A percentile compares a stretch with the other conserved stretches of the same genome.
These are phyloP conservation scores for Thelonectria rubi DNA, from an alignment of 2,329 filamentous ascomycete species.

Conservation along the genomic window DNA sequence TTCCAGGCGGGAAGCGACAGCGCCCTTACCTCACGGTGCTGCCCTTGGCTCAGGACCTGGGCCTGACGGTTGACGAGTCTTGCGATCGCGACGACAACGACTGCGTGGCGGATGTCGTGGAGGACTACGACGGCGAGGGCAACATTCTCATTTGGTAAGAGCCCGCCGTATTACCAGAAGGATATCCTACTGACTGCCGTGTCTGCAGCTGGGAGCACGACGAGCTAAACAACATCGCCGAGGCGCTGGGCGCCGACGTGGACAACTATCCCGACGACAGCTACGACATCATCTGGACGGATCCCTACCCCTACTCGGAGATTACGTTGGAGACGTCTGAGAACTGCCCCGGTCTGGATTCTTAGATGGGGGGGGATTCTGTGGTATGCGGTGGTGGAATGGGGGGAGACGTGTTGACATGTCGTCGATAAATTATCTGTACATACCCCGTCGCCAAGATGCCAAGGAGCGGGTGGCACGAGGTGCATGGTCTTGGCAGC, in stretches of 20 bases:
- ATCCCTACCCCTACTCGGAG: constrained; percentile 58
- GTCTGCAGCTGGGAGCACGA: constrained; percentile 66
- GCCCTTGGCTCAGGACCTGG: constrained; percentile 64
- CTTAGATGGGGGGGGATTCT: constrained; percentile 1
- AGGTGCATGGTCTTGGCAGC: background rate
- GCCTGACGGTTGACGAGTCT: constrained; percentile 62
- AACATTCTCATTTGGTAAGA: constrained; percentile 67
- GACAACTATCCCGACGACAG: constrained; percentile 59
- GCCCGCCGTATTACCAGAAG: background rate
- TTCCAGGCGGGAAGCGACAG: constrained; percentile 58
- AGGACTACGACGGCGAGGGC: constrained; percentile 56
- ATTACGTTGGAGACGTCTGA: constrained; percentile 59
- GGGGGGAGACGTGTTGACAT: background rate
- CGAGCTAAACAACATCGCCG: constrained; percentile 59
- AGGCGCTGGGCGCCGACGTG: constrained; percentile 61
- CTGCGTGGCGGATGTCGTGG: constrained; percentile 62
- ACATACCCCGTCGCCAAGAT: background rate
- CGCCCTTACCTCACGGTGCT: constrained; percentile 66
- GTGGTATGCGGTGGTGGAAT: too few relatives aligned
- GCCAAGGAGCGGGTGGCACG: background rate
- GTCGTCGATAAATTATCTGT: background rate
- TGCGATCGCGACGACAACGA: constrained; percentile 64
- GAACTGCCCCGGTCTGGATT: constrained; percentile 63
- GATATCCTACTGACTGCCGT: background rate
- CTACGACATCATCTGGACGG: constrained; percentile 67